These are phyloP conservation scores for Plasmodium billcollinsi DNA, from an alignment of 169 alveolate species.

Conservation along the genomic window DNA sequence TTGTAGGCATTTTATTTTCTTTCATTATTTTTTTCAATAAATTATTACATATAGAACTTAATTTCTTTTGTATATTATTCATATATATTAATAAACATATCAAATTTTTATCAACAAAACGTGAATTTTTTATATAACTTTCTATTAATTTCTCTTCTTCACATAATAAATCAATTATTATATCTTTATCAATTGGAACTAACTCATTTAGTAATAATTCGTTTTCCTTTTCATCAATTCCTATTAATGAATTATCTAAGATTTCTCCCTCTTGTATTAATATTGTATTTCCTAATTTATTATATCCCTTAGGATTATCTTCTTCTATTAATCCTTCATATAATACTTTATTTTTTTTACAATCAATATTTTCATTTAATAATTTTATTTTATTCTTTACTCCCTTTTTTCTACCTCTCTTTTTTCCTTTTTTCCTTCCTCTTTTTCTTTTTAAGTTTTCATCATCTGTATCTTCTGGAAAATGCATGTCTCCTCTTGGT, in stretches of 20 bases:
- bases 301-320: background rate
- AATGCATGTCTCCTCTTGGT: background rate
- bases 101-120: conserved; percentile 61
- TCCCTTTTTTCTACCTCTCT: conserved; percentile 58
- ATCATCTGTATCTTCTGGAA: background rate
- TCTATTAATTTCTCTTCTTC: conserved; percentile 69
- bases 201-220: conserved; percentile 20
- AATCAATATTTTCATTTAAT: background rate
- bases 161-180: conserved; percentile 56
- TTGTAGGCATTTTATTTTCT: conserved; percentile 43
- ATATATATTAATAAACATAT: conserved; percentile 24
- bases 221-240: conserved; percentile 23
- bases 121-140: conserved; percentile 41
- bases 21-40: conserved; percentile 35
- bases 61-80: conserved; percentile 58
- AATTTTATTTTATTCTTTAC: conserved; percentile 29
- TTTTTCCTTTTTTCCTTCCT: conserved; percentile 57
- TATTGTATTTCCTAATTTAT: conserved; percentile 14
- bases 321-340: conserved; percentile 2
- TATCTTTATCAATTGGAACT: conserved; percentile 71
- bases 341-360: background rate
- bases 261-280: background rate
- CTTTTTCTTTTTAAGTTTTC: conserved; percentile 14
- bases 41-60: conserved; percentile 40
- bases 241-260: no score